phyloP scores from a whole-genome alignment of 495 filamentous ascomycete species.

The Hyaloscypha finlandica region DNA sequence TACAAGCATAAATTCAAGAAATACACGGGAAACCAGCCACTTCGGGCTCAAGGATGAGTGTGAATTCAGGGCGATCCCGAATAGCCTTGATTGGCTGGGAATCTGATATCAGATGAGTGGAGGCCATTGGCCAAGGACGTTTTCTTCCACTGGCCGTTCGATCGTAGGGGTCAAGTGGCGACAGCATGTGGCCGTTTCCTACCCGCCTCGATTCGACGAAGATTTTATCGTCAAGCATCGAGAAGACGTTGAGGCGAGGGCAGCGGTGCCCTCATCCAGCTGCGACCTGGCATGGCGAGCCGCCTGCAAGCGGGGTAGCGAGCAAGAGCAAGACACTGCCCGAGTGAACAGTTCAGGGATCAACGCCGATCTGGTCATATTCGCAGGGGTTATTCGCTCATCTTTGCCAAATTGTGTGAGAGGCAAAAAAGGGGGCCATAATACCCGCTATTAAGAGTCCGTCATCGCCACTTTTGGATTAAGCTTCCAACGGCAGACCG shows the following conservation, averaged over 20 bases:
- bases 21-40: not conserved
- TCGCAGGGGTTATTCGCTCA: not conserved
- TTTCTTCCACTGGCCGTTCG: not conserved
- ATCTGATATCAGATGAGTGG: not conserved
- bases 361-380: not conserved
- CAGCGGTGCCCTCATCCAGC: not conserved
- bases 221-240: not conserved
- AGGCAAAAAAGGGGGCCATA: not conserved
- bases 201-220: not conserved
- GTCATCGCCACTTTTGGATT: constrained; percentile 6
- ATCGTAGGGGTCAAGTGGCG: constrained; percentile 2
- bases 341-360: not conserved
- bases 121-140: not conserved
- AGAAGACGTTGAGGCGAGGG: not conserved
- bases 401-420: not conserved
- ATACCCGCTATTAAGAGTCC: not conserved
- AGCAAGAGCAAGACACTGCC: not conserved
- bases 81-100: not conserved
- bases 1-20: constrained; percentile 3
- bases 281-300: not conserved
- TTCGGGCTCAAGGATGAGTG: not conserved
- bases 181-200: constrained; percentile 12
- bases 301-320: not conserved
- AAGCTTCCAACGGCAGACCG: not conserved
- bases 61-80: not conserved